Evolutionary conservation across 768 basidiomycete genomes (phyloP).

Genomic region (Asterophora lycoperdoides): DNA sequence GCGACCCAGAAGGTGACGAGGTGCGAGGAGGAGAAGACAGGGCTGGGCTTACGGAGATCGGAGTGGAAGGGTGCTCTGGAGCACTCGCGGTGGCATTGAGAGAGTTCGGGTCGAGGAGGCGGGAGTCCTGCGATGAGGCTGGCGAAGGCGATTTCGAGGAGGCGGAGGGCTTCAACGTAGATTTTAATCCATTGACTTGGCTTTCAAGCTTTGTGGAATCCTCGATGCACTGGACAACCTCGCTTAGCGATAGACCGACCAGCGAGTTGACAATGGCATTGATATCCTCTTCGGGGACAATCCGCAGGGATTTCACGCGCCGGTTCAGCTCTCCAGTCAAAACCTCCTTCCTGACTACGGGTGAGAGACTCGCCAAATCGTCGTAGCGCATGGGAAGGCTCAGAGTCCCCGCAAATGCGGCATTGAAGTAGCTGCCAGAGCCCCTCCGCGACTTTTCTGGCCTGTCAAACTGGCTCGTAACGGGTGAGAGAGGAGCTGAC

Average conservation of each 20-base stretch:
- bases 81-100: conserved; percentile 77
- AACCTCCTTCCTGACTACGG: conserved; percentile 84
- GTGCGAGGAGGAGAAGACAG: conserved; percentile 81
- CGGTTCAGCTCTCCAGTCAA: conserved; percentile 79
- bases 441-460: conserved; percentile 68
- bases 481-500: conserved; percentile 8
- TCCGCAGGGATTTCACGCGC: conserved; percentile 56
- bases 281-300: conserved; percentile 52
- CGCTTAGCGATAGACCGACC: conserved; percentile 64
- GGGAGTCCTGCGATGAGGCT: conserved; percentile 64
- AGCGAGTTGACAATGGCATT: conserved; percentile 69
- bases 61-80: conserved; percentile 87
- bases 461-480: conserved; percentile 48
- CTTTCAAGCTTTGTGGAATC: conserved; percentile 62
- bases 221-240: conserved; percentile 74
- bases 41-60: conserved; percentile 71
- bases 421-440: conserved; percentile 85
- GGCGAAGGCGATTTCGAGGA: conserved; percentile 53
- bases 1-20: conserved; percentile 70
- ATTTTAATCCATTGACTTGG: conserved; percentile 48
- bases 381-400: conserved; percentile 87
- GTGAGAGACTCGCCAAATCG: conserved; percentile 74
- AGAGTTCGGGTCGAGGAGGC: conserved; percentile 58
- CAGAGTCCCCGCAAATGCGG: conserved; percentile 74
- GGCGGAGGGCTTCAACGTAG: conserved; percentile 30